Evolutionary conservation across 1,284 basidiomycete species (phyloP).

Genomic region (Clitocybe nebularis): DNA sequence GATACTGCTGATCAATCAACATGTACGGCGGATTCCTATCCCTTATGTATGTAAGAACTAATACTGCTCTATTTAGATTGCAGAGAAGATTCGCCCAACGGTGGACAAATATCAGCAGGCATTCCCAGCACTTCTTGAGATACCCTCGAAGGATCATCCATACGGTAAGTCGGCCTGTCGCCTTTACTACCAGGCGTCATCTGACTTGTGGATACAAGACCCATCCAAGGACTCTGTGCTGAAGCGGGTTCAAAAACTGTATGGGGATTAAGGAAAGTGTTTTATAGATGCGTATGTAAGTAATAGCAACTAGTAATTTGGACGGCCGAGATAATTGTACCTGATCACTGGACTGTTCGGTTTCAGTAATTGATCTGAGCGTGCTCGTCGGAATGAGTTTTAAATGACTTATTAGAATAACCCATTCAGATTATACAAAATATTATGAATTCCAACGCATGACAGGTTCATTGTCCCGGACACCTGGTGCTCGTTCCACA

Average conservation of each 20-base stretch:
- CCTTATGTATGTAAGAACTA: background rate
- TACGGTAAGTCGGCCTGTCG: constrained; percentile 56
- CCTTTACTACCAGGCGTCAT: background rate
- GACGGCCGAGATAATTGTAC: too few relatives aligned
- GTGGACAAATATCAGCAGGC: constrained; percentile 95
- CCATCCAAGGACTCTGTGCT: constrained; percentile 96
- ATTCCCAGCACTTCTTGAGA: constrained; percentile 96
- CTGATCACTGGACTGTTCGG: too few relatives aligned
- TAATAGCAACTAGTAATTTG: too few relatives aligned
- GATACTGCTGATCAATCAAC: constrained; percentile 95
- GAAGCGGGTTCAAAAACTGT: constrained; percentile 95
- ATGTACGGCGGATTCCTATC: constrained; percentile 50
- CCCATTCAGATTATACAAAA: background rate
- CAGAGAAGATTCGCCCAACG: constrained; percentile 93
- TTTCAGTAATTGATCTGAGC: background rate
- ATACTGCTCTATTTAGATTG: constrained; percentile 54
- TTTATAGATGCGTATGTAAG: background rate
- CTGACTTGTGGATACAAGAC: constrained; percentile 48
- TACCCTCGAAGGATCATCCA: constrained; percentile 93
- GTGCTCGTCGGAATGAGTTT: too few relatives aligned
- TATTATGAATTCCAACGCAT: constrained; percentile 57
- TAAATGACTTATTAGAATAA: too few relatives aligned
- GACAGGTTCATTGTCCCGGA: constrained; percentile 67
- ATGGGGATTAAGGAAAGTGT: constrained; percentile 65
- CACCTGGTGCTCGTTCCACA: constrained; percentile 60